Evolutionary conservation across 2,329 filamentous ascomycete species (phyloP).

Genomic region (Sordariomycetes sp.): DNA sequence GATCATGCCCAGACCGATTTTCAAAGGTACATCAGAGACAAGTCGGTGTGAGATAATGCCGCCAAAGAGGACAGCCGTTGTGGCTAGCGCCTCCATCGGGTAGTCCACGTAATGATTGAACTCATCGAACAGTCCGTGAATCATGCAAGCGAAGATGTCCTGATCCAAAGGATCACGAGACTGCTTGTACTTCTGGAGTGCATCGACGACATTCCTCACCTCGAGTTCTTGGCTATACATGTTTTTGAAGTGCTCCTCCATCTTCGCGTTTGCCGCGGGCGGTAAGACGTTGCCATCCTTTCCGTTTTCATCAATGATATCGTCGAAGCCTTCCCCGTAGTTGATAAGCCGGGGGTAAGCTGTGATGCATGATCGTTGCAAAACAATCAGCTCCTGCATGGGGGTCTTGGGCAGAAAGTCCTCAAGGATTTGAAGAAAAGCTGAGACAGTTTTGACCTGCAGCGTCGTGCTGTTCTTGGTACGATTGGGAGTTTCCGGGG

Average conservation of each 20-base stretch:
- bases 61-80: constrained; percentile 91
- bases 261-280: constrained; percentile 70
- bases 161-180: constrained; percentile 79
- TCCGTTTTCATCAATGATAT: constrained; percentile 81
- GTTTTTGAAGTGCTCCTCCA: constrained; percentile 96
- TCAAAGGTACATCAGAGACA: constrained; percentile 80
- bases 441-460: constrained; percentile 76
- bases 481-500: constrained; percentile 49
- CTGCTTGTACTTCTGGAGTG: constrained; percentile 78
- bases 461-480: constrained; percentile 62
- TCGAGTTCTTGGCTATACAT: constrained; percentile 94
- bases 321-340: constrained; percentile 86
- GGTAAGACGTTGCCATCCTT: constrained; percentile 74
- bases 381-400: constrained; percentile 61
- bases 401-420: constrained; percentile 53
- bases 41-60: constrained; percentile 93
- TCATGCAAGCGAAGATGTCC: constrained; percentile 97
- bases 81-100: constrained; percentile 89
- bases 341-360: constrained; percentile 93
- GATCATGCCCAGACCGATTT: constrained; percentile 95
- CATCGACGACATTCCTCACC: constrained; percentile 75
- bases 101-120: constrained; percentile 94
- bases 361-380: constrained; percentile 83
- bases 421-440: constrained; percentile 70
- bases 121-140: constrained; percentile 94